Evolutionary conservation across 371 early-diverging fungal genomes (phyloP).

Genomic region (Mycotypha africana): DNA sequence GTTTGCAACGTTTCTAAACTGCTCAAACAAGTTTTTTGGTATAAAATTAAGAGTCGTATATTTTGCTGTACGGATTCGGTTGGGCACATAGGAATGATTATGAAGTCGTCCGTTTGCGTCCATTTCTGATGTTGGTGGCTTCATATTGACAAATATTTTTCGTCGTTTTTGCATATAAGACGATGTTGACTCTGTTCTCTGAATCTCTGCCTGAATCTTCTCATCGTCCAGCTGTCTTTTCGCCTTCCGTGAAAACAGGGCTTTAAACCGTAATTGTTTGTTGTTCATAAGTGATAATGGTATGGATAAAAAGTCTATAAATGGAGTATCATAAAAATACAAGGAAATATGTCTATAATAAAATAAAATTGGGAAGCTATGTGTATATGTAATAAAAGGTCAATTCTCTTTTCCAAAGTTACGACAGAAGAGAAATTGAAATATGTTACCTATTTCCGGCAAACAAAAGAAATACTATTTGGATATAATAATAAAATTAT

Average conservation of each 20-base stretch:
- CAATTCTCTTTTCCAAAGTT: too few species aligned
- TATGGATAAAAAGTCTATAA: background rate
- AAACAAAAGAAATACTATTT: too few species aligned
- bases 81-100: slow-evolving; percentile 33
- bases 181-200: slow-evolving; percentile 33
- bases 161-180: slow-evolving; percentile 39
- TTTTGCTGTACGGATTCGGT: slow-evolving; percentile 77
- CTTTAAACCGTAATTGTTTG: slow-evolving; percentile 9
- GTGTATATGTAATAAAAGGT: too few species aligned
- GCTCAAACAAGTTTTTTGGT: slow-evolving; percentile 89
- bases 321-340: too few species aligned
- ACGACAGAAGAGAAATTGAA: too few species aligned
- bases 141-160: slow-evolving; percentile 39
- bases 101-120: slow-evolving; percentile 18
- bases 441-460: too few species aligned
- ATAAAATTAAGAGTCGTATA: slow-evolving; percentile 84
- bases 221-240: slow-evolving; percentile 7
- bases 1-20: slow-evolving; percentile 90
- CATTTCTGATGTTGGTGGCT: slow-evolving; percentile 19
- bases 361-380: too few species aligned
- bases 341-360: too few species aligned
- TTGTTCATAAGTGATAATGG: background rate
- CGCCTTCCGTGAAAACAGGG: slow-evolving; percentile 11
- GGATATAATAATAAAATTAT: too few species aligned
- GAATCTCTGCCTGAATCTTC: slow-evolving; percentile 14